Evolutionary conservation across 176 grass and related monocot species (phyloP), one percentile per base, ranked within the genome.

Genomic region (Poa pratensis): DNA sequence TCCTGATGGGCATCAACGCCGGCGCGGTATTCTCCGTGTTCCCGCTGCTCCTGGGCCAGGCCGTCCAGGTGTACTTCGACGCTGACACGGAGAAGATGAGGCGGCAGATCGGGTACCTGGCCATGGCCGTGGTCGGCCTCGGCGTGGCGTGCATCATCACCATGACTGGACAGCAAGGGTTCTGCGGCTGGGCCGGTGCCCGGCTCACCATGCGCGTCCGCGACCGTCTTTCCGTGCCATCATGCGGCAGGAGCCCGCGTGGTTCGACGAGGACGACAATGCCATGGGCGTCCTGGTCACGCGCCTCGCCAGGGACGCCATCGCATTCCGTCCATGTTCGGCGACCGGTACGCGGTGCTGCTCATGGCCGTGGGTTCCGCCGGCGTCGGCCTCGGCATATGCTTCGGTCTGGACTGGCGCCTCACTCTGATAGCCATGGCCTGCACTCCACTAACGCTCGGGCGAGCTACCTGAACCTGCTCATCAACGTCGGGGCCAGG

Each of bases 261-360:
- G 92, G 92, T 92, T 94, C 69, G 92, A 94, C 62, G 68, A 86
- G 39, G 87, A 90, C 5, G 82, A 87, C 51, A 94, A 94, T 48
- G 83, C 90, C 1, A 80, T 85, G 42, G 90, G 90, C 7, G 62
- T 86, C 18, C 79, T 94, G 1, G 70, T 90, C 46, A 90, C 90
- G 11, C 53, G 90, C 13, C 90, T 94, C 2, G 86, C 90, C 6
- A 51, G 75, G 9, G 92, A 94, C 28, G 76, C 87, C 73, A 14
- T 72, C 4, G 90, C 90, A 3, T 88, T 94, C 82, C 82, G 87
- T 90, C 90, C 23, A 76, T 92, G 90, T 84, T 94, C 63, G 92
- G 87, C 0, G 92, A 94, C 85, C 78, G 90, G 4, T 86, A 88
- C 61, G 88, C 92, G 9, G 89, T 94, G 51, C 87, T 94, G 6